Conservation (phyloP, 805 yeast genomes). For the Candida ascalaphidarum region DNA sequence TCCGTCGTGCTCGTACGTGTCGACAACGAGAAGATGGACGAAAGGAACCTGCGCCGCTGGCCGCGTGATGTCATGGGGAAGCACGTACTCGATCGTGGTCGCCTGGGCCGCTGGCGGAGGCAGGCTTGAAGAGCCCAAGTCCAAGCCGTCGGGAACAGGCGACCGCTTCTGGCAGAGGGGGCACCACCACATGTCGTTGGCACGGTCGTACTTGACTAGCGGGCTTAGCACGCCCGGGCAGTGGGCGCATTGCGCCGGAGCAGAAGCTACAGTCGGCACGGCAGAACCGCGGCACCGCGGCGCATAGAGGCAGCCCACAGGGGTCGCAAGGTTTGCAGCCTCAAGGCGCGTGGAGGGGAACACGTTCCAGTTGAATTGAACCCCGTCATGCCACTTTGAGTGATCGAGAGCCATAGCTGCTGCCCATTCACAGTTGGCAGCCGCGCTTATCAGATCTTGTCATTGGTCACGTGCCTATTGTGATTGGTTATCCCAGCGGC, state of each 20-base stretch:
- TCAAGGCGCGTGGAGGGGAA: conserved; percentile 33
- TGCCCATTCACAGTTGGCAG: too few species aligned
- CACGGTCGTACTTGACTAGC: conserved; percentile 18
- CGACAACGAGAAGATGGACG: conserved; percentile 16
- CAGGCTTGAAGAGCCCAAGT: conserved; percentile 6
- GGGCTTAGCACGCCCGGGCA: conserved; percentile 23
- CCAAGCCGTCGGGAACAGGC: conserved; percentile 11
- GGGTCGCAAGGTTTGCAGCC: conserved; percentile 20
- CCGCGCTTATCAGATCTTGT: too few species aligned
- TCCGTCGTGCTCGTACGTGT: conserved; percentile 20
- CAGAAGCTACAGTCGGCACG: too few species aligned
- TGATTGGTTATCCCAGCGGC: too few species aligned
- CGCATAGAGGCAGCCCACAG: conserved; percentile 27
- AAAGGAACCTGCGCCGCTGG: background rate
- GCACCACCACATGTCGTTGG: conserved; percentile 29
- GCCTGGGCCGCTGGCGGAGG: conserved; percentile 15
- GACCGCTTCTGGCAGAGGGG: conserved; percentile 22
- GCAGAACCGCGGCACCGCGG: conserved; percentile 11
- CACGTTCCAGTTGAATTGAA: conserved; percentile 68
- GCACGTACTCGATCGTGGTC: conserved; percentile 20
- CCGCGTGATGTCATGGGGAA: conserved; percentile 18
- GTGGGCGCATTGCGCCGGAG: conserved; percentile 15
- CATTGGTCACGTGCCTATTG: too few species aligned
- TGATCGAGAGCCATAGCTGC: too few species aligned
- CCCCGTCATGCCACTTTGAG: conserved; percentile 29